A percentile compares a stretch with the other conserved stretches of the same genome.
Conservation (phyloP, 2,329 filamentous ascomycete genomes). For the Xylariaceae sp. region DNA sequence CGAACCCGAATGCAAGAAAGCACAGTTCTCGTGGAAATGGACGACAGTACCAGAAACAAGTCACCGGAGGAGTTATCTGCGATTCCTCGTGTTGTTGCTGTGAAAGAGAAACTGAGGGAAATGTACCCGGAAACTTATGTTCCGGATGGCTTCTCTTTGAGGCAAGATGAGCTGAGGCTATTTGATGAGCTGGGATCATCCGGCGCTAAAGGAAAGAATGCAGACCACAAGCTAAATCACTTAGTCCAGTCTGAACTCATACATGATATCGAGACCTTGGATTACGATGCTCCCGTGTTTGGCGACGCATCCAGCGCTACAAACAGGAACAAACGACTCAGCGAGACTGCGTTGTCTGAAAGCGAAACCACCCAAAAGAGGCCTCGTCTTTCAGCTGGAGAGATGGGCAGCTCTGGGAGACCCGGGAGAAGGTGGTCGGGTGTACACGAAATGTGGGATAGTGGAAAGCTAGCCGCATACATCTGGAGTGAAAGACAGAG, state of each 20-base stretch:
- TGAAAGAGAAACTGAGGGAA: constrained; percentile 49
- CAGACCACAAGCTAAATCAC: constrained; percentile 12
- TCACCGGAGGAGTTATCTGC: constrained; percentile 34
- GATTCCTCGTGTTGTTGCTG: constrained; percentile 38
- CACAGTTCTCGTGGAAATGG: constrained; percentile 23
- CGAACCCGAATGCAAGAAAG: constrained; percentile 26
- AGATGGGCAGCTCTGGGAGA: constrained; percentile 26
- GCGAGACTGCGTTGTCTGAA: constrained; percentile 20
- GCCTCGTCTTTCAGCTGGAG: constrained; percentile 12
- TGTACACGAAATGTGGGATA: constrained; percentile 25
- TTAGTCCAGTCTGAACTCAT: constrained; percentile 22
- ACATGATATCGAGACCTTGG: constrained; percentile 29
- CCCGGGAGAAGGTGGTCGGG: constrained; percentile 13
- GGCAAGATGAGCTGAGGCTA: constrained; percentile 33
- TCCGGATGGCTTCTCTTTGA: constrained; percentile 37
- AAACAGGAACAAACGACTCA: constrained; percentile 17
- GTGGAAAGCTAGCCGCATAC: constrained; percentile 27
- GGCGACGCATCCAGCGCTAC: constrained; percentile 20
- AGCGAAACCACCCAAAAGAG: constrained; percentile 17
- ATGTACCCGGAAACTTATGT: constrained; percentile 45
- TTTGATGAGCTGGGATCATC: constrained; percentile 28
- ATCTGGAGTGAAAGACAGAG: constrained; percentile 29
- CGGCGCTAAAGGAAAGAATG: constrained; percentile 18
- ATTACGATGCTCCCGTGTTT: constrained; percentile 31
- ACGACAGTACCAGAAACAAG: neutral